A percentile compares a stretch with the other conserved stretches of the same genome.
Conservation (phyloP, 352 stramenopile genomes). For the Phytophthora tubulina region DNA sequence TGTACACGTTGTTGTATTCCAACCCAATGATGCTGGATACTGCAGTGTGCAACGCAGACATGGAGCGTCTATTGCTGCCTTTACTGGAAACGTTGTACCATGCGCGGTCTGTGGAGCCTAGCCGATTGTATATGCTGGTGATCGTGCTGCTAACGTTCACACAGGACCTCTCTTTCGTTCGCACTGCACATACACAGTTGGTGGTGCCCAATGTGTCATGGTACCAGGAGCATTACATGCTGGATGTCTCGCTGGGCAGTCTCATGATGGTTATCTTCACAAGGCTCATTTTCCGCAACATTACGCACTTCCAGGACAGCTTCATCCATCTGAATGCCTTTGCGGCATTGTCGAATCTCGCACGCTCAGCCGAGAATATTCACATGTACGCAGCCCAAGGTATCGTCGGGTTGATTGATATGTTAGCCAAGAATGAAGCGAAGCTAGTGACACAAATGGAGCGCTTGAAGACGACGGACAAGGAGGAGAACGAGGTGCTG, state of each 20-base stretch:
- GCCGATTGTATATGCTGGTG: slow-evolving; percentile 77
- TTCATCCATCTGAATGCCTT: slow-evolving; percentile 86
- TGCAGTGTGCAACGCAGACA: slow-evolving; percentile 53
- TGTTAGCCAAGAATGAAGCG: slow-evolving; percentile 80
- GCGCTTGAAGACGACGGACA: slow-evolving; percentile 34
- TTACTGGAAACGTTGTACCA: slow-evolving; percentile 82
- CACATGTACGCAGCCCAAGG: slow-evolving; percentile 80
- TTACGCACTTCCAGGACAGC: slow-evolving; percentile 82
- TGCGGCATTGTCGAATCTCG: slow-evolving; percentile 76
- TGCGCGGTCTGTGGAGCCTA: slow-evolving; percentile 66
- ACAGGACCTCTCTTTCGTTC: slow-evolving; percentile 69
- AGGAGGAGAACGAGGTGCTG: slow-evolving; percentile 55
- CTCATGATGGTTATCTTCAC: slow-evolving; percentile 85
- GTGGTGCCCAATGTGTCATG: slow-evolving; percentile 71
- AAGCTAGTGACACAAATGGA: slow-evolving; percentile 67
- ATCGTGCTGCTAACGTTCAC: slow-evolving; percentile 78
- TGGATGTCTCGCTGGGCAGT: slow-evolving; percentile 78
- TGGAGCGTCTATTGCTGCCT: slow-evolving; percentile 65
- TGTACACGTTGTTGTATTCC: slow-evolving; percentile 81
- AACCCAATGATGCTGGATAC: slow-evolving; percentile 66
- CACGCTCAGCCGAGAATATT: slow-evolving; percentile 73
- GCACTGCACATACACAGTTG: slow-evolving; percentile 66
- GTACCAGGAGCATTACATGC: slow-evolving; percentile 84
- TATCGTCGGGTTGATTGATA: slow-evolving; percentile 73
- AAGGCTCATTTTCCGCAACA: slow-evolving; percentile 80